Evolutionary conservation across 345 rosid genomes (phyloP).

Genomic region (Lumnitzera racemosa): DNA sequence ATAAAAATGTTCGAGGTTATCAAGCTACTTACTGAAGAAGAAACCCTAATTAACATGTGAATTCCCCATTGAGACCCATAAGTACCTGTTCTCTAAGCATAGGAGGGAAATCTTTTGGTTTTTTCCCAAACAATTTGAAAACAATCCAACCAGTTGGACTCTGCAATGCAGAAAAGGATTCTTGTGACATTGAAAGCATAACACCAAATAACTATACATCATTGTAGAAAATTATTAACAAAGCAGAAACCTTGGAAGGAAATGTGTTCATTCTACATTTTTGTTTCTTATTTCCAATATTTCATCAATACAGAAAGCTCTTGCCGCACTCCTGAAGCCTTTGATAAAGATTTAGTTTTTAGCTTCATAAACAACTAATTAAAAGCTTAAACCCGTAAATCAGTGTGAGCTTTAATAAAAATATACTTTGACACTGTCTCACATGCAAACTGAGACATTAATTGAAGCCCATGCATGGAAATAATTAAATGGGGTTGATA

Average conservation of each 20-base stretch:
- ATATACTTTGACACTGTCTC: too few relatives aligned
- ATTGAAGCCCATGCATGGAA: too few relatives aligned
- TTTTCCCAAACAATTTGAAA: conserved; percentile 91
- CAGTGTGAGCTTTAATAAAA: too few relatives aligned
- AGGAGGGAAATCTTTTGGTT: conserved; percentile 84
- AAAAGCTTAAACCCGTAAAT: too few relatives aligned
- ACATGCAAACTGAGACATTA: too few relatives aligned
- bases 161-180: conserved; percentile 35
- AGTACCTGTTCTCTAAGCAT: conserved; percentile 81
- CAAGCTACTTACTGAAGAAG: conserved; percentile 9
- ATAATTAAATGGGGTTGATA: too few relatives aligned
- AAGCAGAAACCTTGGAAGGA: background rate
- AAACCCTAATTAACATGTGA: conserved; percentile 2
- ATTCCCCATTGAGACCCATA: conserved; percentile 7
- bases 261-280: too few relatives aligned
- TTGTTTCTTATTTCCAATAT: too few relatives aligned
- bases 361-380: too few relatives aligned
- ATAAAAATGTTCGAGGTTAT: conserved; percentile 14
- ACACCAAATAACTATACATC: background rate
- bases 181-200: background rate
- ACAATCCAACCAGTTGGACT: conserved; percentile 87
- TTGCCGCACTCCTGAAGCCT: too few relatives aligned
- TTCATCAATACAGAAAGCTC: too few relatives aligned
- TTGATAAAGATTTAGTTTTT: too few relatives aligned
- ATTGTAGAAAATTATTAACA: background rate